Base-by-base conservation (phyloP, 2,329 filamentous ascomycete genomes). In the Arthrobotrys sinensis region DNA sequence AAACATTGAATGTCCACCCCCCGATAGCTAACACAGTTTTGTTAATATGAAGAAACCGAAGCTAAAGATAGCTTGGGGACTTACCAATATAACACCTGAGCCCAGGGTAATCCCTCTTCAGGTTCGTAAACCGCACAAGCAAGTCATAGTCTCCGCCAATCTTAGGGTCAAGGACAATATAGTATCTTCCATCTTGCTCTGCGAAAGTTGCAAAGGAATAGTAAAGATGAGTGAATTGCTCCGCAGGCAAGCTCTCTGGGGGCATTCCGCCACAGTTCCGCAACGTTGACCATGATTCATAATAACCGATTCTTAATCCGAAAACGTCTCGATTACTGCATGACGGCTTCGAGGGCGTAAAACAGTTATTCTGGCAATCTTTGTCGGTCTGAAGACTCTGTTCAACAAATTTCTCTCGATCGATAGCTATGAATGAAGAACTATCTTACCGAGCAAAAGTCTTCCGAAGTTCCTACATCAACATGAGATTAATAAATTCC, bases 201-300 rank as follows among this genome's bases (percentile, higher is more conserved):
- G 8, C 12, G 11, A 64, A 64, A 4, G 60, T 64, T 7, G 50
- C 50, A 34, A 53, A 53, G 10, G 75, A 43, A 24, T 57, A 76
- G 60, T 76, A 55, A 14, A 79, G 38, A 46, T 79, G 75, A 11
- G 75, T 79, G 34, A 66, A 53, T 10, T 46, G 24, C 38, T 32
- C 53, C 12, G 55, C 48, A n/a, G 67, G 57, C 12, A 80, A 21
- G 12, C 79, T 36, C 53, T 80, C 60, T 8, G 76, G 76, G 11
- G 53, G 38, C 21, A 69, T 38, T 11, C 36, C 40, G 1, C 73
- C 21, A 43, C 80, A 80, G 7, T 36, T 62, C 6, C 50, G 24
- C 16, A 53, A 34, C 1, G 50, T 32, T 10, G 50, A 53, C 50
- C 50, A 12, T 67, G 66, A 62, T 43, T 45, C 55, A 62, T 62